phyloP scores from a whole-genome alignment of 805 yeast species.

The Schwanniomyces sp. region DNA sequence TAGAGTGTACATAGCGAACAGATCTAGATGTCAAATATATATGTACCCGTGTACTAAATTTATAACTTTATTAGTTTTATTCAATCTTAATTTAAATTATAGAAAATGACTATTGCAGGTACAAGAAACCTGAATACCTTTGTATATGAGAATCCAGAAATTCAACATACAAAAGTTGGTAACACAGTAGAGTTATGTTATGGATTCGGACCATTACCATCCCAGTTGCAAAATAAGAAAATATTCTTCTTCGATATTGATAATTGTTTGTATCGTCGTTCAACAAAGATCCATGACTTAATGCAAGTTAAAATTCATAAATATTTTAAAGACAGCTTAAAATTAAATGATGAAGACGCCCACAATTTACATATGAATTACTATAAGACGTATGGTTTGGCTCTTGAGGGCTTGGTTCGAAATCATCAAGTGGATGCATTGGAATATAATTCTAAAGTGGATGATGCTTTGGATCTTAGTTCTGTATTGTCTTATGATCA shows the following conservation, averaged over 20 bases:
- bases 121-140: conserved; percentile 3
- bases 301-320: conserved; percentile 86
- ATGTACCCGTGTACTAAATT: background rate
- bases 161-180: conserved; percentile 16
- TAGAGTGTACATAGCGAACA: background rate
- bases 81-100: background rate
- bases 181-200: conserved; percentile 21
- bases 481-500: conserved; percentile 66
- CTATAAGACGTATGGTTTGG: conserved; percentile 86
- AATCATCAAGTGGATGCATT: conserved; percentile 77
- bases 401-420: conserved; percentile 83
- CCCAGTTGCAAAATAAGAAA: conserved; percentile 17
- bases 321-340: conserved; percentile 67
- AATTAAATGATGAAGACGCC: conserved; percentile 72
- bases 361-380: conserved; percentile 66
- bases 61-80: background rate
- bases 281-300: conserved; percentile 74
- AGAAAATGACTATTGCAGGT: conserved; percentile 1
- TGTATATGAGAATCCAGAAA: conserved; percentile 25
- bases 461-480: conserved; percentile 88
- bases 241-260: conserved; percentile 89
- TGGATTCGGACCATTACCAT: conserved; percentile 37
- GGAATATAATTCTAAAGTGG: conserved; percentile 85
- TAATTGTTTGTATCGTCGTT: conserved; percentile 80
- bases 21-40: background rate